Evolutionary conservation across 331 rosid species (phyloP).

Genomic region (Erythrophleum ivorense): DNA sequence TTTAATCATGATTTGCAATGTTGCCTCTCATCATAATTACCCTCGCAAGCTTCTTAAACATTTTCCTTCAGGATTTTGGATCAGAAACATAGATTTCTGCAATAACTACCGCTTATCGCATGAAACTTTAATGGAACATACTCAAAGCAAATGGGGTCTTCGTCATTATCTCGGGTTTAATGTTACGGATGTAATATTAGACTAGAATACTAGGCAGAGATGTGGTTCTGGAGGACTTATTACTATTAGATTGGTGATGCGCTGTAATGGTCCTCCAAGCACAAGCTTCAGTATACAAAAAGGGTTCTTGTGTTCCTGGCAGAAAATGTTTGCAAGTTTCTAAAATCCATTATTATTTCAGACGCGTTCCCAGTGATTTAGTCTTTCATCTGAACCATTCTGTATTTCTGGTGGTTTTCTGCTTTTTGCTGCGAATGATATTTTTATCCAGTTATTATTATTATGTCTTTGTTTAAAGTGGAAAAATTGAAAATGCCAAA

Average conservation of each 20-base stretch:
- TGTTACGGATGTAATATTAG: background rate
- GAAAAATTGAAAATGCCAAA: background rate
- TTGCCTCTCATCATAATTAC: background rate
- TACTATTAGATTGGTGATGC: background rate
- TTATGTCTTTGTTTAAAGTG: background rate
- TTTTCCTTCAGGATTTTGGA: slow-evolving; percentile 4
- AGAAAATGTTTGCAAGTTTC: slow-evolving; percentile 2
- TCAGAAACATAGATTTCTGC: slow-evolving; percentile 11
- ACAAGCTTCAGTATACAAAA: background rate
- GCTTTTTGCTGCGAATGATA: background rate
- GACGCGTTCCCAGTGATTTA: background rate
- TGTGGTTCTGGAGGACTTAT: slow-evolving; percentile 19
- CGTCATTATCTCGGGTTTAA: background rate
- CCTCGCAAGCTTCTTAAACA: background rate
- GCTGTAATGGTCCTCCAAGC: background rate
- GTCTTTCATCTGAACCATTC: too few relatives aligned
- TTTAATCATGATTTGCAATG: background rate
- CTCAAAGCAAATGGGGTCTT: background rate
- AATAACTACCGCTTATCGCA: background rate
- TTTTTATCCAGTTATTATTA: background rate
- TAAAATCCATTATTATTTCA: slow-evolving; percentile 20
- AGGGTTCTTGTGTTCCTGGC: background rate
- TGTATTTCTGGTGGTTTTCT: background rate
- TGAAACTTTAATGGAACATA: background rate
- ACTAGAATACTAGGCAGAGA: background rate